Conservation (phyloP, 306 rosid genomes). For the Sphenostylis stenocarpa region DNA sequence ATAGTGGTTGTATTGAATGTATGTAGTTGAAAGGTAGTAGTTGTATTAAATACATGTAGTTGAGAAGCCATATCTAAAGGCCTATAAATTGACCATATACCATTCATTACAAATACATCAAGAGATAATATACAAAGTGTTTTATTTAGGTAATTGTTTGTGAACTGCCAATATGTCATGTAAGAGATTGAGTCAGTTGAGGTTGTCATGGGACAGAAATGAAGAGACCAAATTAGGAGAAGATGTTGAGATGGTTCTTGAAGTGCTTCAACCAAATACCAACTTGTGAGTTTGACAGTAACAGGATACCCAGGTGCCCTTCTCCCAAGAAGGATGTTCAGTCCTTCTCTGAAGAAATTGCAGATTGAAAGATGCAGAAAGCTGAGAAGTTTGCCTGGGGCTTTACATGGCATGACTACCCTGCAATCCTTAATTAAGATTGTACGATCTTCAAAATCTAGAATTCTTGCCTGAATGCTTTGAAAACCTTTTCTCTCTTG, state of each 20-base stretch:
- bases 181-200: not conserved
- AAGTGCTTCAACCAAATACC: constrained; percentile 26
- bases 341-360: not conserved
- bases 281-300: not conserved
- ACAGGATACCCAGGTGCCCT: not conserved
- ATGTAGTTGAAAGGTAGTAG: too few relatives aligned
- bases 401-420: not conserved
- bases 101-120: too few relatives aligned
- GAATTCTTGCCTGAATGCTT: constrained; percentile 20
- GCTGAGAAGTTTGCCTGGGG: not conserved
- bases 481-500: constrained; percentile 7
- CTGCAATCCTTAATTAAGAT: not conserved
- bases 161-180: constrained; percentile 21
- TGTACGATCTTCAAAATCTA: not conserved
- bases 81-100: too few relatives aligned
- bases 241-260: constrained; percentile 21
- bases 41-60: too few relatives aligned
- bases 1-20: too few relatives aligned
- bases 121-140: too few relatives aligned
- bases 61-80: too few relatives aligned
- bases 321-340: constrained; percentile 20
- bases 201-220: not conserved
- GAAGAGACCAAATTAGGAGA: not conserved
- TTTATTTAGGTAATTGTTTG: too few relatives aligned
- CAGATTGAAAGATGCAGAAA: not conserved